phyloP scores from a whole-genome alignment of 75 land plant genomes.

The Larix kaempferi region DNA sequence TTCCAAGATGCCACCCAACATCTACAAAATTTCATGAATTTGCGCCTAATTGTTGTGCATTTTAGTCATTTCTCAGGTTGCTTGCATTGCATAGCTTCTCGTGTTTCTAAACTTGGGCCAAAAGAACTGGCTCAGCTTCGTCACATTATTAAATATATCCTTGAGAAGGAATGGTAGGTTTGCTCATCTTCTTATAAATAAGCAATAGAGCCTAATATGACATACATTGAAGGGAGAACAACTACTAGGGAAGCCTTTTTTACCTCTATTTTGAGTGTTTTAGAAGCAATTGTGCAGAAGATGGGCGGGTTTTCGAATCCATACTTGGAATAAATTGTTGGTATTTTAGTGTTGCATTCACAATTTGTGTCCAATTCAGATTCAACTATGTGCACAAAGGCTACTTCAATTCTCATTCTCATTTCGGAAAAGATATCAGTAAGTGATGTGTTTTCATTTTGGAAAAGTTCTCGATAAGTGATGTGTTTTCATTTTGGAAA shows the following conservation, averaged over 20 bases:
- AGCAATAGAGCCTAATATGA: background rate
- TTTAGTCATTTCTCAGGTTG: too few species aligned
- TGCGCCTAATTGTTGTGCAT: too few species aligned
- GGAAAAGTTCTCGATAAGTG: too few species aligned
- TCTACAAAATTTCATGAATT: too few species aligned
- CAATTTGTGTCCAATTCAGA: slow-evolving; percentile 24
- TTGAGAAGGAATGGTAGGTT: slow-evolving; percentile 27
- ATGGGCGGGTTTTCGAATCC: slow-evolving; percentile 85
- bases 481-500: too few species aligned
- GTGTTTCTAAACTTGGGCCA: slow-evolving; percentile 62
- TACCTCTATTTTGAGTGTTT: slow-evolving; percentile 35
- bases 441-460: too few species aligned
- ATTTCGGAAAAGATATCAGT: too few species aligned
- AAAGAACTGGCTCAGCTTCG: slow-evolving; percentile 62
- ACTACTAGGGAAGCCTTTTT: slow-evolving; percentile 17
- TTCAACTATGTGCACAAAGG: slow-evolving; percentile 40
- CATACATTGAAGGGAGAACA: background rate
- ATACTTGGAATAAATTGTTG: slow-evolving; percentile 64
- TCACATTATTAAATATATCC: slow-evolving; percentile 39
- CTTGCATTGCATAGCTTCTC: slow-evolving; percentile 47
- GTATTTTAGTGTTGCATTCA: slow-evolving; percentile 52
- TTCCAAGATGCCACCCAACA: too few species aligned
- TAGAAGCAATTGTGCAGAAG: slow-evolving; percentile 68
- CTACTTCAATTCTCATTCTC: slow-evolving; percentile 45
- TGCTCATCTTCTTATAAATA: background rate